phyloP scores from a whole-genome alignment of 116 monocot genomes.

The Iris pallida region DNA sequence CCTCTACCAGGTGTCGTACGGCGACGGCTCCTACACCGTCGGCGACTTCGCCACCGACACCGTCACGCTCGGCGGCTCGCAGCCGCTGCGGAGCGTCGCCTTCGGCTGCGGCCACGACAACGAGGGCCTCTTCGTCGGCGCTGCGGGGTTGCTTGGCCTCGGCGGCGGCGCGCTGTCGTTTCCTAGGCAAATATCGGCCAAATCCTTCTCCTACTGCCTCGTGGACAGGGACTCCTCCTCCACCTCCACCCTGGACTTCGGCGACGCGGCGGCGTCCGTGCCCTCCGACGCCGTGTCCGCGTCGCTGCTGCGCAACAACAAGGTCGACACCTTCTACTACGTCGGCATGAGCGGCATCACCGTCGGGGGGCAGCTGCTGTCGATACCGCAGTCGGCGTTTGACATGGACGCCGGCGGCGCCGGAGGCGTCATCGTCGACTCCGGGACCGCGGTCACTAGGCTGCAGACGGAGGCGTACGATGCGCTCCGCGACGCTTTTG shows the following conservation, averaged over 20 bases:
- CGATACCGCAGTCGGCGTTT: slow-evolving; percentile 60
- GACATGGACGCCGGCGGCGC: slow-evolving; percentile 47
- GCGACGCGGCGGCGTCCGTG: slow-evolving; percentile 9
- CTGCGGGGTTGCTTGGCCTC: slow-evolving; percentile 51
- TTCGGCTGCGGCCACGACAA: slow-evolving; percentile 68
- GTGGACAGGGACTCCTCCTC: slow-evolving; percentile 52
- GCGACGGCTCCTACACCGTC: slow-evolving; percentile 64
- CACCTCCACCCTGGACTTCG: slow-evolving; percentile 49
- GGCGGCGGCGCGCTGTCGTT: slow-evolving; percentile 58
- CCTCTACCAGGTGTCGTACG: slow-evolving; percentile 66
- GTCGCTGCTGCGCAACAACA: slow-evolving; percentile 40
- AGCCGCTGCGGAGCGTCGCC: slow-evolving; percentile 26
- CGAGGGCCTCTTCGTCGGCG: slow-evolving; percentile 61
- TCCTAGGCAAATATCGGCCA: slow-evolving; percentile 44
- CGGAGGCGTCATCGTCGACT: slow-evolving; percentile 85
- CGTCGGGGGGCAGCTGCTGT: slow-evolving; percentile 72
- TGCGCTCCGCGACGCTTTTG: slow-evolving; percentile 57
- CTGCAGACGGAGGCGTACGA: slow-evolving; percentile 56
- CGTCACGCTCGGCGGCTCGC: slow-evolving; percentile 35
- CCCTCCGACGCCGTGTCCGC: slow-evolving; percentile 45
- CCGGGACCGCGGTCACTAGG: slow-evolving; percentile 78
- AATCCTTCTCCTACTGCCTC: slow-evolving; percentile 56
- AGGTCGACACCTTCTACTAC: slow-evolving; percentile 79
- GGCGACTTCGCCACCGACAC: slow-evolving; percentile 59
- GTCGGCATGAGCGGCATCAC: slow-evolving; percentile 68